A percentile compares a stretch with the other conserved stretches of the same genome.
These are phyloP conservation scores for Dactylellina leptospora DNA, from an alignment of 2,329 filamentous ascomycete genomes.

Conservation along the genomic window DNA sequence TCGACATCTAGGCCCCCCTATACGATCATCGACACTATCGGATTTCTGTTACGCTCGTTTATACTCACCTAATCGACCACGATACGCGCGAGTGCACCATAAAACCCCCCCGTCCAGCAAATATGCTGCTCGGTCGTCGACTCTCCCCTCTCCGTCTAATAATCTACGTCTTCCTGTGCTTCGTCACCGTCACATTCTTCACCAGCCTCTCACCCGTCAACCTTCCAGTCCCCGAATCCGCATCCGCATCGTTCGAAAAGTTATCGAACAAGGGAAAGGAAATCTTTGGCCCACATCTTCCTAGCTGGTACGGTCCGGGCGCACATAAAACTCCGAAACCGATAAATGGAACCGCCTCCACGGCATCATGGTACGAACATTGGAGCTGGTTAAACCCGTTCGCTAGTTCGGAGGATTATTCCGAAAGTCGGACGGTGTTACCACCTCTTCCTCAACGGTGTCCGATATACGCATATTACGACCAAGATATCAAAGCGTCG, in stretches of 20 bases:
- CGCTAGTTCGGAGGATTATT: constrained; percentile 78
- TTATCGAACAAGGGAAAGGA: constrained; percentile 50
- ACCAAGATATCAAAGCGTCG: constrained; percentile 70
- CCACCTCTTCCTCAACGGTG: constrained; percentile 77
- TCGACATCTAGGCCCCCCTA: too few relatives aligned
- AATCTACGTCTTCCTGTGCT: constrained; percentile 61
- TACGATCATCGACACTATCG: too few relatives aligned
- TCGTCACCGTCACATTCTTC: constrained; percentile 61
- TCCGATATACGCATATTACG: constrained; percentile 90
- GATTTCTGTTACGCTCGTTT: too few relatives aligned
- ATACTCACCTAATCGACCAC: too few relatives aligned
- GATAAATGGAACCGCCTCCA: constrained; percentile 46
- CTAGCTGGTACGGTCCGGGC: constrained; percentile 61
- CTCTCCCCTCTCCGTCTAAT: constrained; percentile 55
- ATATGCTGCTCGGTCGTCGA: constrained; percentile 47
- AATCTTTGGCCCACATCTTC: constrained; percentile 41
- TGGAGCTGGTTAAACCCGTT: constrained; percentile 93
- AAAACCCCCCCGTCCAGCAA: constrained; percentile 31
- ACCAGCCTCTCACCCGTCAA: constrained; percentile 63
- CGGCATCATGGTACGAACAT: constrained; percentile 77
- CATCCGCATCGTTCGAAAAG: constrained; percentile 47
- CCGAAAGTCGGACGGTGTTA: constrained; percentile 83
- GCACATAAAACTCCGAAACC: constrained; percentile 67
- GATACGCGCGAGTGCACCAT: too few relatives aligned
- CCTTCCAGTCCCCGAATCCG: constrained; percentile 52